Percentiles rank a stretch among this genome's conserved stretches.
Evolutionary conservation across 2,329 filamentous ascomycete genomes (phyloP).

Genomic region (Penicillium sp.): DNA sequence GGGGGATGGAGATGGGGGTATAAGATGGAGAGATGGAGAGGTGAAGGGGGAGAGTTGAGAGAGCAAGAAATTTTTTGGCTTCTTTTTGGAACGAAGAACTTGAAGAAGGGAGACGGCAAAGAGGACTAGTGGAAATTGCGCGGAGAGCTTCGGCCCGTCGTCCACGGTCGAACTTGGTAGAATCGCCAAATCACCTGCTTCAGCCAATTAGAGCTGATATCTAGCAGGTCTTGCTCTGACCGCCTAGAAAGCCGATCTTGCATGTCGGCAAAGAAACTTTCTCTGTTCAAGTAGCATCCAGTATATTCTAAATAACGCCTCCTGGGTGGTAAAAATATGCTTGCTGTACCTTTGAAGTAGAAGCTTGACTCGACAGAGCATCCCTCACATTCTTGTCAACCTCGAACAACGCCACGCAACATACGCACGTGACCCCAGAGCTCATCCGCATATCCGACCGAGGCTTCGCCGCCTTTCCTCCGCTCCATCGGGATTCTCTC

Average conservation of each 20-base stretch:
- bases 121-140: conserved; percentile 37
- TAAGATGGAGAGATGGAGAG: conserved; percentile 17
- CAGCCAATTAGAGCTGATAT: conserved; percentile 23
- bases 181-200: conserved; percentile 32
- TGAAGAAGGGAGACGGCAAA: conserved; percentile 36
- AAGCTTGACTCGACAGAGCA: not conserved
- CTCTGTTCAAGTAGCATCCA: not conserved
- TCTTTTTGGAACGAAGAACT: conserved; percentile 26
- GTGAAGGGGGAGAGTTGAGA: conserved; percentile 20
- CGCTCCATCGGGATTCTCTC: not conserved
- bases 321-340: not conserved
- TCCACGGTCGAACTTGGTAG: conserved; percentile 40
- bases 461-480: conserved; percentile 2
- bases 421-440: not conserved
- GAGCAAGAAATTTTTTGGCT: conserved; percentile 27
- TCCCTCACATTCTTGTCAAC: not conserved
- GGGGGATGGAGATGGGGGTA: conserved; percentile 25
- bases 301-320: not conserved
- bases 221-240: not conserved
- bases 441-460: not conserved
- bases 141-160: conserved; percentile 41
- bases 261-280: not conserved
- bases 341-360: not conserved
- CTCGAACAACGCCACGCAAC: not conserved
- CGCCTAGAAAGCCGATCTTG: not conserved